Percentiles rank a stretch among this genome's conserved stretches.
Evolutionary conservation across 768 basidiomycete species (phyloP).

Genomic region (Naganishia antarctica): DNA sequence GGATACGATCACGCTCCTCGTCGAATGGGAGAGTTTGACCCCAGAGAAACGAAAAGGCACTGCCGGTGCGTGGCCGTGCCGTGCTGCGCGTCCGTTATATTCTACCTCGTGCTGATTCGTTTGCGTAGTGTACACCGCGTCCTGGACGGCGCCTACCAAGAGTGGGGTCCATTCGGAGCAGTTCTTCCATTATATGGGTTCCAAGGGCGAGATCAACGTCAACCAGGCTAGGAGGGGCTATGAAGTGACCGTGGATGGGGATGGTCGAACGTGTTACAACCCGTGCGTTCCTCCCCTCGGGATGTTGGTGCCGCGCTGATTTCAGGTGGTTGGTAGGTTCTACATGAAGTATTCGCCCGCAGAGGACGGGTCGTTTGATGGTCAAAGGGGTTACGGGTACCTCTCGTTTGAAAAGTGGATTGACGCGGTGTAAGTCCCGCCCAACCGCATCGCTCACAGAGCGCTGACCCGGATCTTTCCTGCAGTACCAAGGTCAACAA

Average conservation of each 20-base stretch:
- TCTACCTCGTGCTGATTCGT: neutral
- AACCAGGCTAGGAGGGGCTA: slow-evolving; percentile 94
- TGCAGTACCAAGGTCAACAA: slow-evolving; percentile 58
- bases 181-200: slow-evolving; percentile 92
- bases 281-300: no score
- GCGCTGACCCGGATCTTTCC: neutral
- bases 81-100: neutral
- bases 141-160: slow-evolving; percentile 84
- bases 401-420: slow-evolving; percentile 88
- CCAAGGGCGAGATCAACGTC: slow-evolving; percentile 88
- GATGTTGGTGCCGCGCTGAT: no score
- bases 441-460: neutral
- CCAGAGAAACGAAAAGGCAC: slow-evolving; percentile 73
- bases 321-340: no score
- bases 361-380: slow-evolving; percentile 86
- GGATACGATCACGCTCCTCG: slow-evolving; percentile 89
- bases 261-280: slow-evolving; percentile 67
- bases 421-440: slow-evolving; percentile 54
- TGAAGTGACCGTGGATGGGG: slow-evolving; percentile 78
- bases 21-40: slow-evolving; percentile 81
- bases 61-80: slow-evolving; percentile 46
- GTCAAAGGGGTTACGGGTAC: slow-evolving; percentile 85
- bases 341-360: slow-evolving; percentile 90
- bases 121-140: slow-evolving; percentile 71
- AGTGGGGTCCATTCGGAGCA: slow-evolving; percentile 85